Evolutionary conservation across 305 asterid species (phyloP).

Genomic region (Petunia hybrid): DNA sequence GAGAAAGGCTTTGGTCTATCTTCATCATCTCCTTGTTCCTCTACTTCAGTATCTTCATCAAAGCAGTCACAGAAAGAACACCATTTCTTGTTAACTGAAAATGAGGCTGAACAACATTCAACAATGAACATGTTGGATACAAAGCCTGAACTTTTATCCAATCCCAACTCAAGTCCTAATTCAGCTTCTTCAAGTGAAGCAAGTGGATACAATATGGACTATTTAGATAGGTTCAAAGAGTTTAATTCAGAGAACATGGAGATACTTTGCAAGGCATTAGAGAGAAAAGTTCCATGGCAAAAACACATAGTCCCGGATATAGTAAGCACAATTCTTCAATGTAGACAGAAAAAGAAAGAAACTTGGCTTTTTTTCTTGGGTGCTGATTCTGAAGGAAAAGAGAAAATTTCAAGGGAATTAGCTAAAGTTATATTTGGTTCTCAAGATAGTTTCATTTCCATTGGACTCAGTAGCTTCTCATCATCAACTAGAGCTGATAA

Average conservation of each 20-base stretch:
- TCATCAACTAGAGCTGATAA: conserved; percentile 37
- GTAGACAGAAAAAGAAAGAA: conserved; percentile 58
- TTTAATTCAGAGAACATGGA: conserved; percentile 47
- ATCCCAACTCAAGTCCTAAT: conserved; percentile 92
- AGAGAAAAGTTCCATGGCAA: conserved; percentile 70
- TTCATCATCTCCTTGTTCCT: conserved; percentile 68
- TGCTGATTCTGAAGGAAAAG: conserved; percentile 66
- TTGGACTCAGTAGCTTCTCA: conserved; percentile 62
- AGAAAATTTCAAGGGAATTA: conserved; percentile 66
- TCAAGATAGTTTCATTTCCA: conserved; percentile 46
- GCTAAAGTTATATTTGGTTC: conserved; percentile 70
- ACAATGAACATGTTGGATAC: conserved; percentile 18
- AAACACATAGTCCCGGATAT: conserved; percentile 55
- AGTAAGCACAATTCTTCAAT: conserved; percentile 54
- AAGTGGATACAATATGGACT: conserved; percentile 51
- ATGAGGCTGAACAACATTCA: conserved; percentile 33
- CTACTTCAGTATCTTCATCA: conserved; percentile 64
- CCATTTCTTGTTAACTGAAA: conserved; percentile 48
- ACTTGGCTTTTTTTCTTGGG: conserved; percentile 78
- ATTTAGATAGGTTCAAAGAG: conserved; percentile 45
- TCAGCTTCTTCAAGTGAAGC: conserved; percentile 97
- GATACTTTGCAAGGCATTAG: conserved; percentile 59
- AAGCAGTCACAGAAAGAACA: conserved; percentile 44
- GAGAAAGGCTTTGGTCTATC: conserved; percentile 55
- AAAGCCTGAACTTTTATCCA: conserved; percentile 76